Base-by-base conservation (phyloP, 148 eudicot genomes). In the Nyssa sinensis region DNA sequence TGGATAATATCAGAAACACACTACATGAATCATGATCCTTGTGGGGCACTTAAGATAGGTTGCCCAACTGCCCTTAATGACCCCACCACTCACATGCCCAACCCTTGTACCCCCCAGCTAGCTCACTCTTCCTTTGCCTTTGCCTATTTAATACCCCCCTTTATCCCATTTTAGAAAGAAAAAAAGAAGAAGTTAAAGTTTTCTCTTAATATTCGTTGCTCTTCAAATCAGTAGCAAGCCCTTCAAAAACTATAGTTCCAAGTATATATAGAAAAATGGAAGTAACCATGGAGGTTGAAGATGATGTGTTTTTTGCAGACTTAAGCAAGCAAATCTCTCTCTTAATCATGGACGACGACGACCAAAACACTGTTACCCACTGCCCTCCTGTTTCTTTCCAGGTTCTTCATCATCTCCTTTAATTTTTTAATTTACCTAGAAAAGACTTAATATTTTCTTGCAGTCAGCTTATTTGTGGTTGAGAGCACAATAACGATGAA, bases 261-360 rank as follows among this genome's bases (percentile, higher is more conserved):
- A 32, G 16, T n/a, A 25, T 13, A 44, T 21, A 34, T 9, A 35
- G 27, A 77, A 69, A 77, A 2, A 78, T 88, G 62, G 90, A 88
- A 78, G 84, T 83, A 35, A 81, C 85, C 74, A 75, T 90, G 83
- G 98, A 80, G 44, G 59, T 86, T 2, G 86, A 93, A 67, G 98
- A 93, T 83, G 98, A 93, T 78, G 63, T 83, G 28, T 89, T 85
- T 75, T 87, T 82, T 83, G 90, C 89, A 71, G 92, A 93, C 51
- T 67, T 93, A 55, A 93, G 86, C 82, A 86, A 84, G 77, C 98
- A 87, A 78, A 89, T 93, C 72, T 90, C 92, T 66, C 90, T 91
- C 55, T 79, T 93, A 3, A 89, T 93, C 66, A 90, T 88, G 86
- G 98, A 93, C 24, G 96, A 90, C 37, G 92, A 89, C 17, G 84